These are phyloP conservation scores for Wickerhamiella kazuoi DNA, from an alignment of 805 yeast species.

Conservation along the genomic window DNA sequence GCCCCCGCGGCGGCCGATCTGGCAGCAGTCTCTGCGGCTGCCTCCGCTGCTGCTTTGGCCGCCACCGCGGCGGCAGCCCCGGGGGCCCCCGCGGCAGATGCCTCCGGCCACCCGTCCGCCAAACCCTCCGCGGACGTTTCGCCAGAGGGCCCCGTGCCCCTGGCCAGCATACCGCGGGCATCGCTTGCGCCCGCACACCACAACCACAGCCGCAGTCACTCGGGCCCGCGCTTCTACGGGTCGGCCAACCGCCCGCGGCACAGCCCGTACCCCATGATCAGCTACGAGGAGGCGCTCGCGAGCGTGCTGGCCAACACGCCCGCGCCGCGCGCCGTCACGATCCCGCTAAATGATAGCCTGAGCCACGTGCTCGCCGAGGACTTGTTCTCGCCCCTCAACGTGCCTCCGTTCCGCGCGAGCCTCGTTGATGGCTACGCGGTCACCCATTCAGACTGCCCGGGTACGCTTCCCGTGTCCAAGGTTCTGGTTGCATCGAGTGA, in stretches of 20 bases:
- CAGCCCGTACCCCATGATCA: slow-evolving; percentile 33
- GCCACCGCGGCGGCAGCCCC: background rate
- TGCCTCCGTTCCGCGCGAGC: slow-evolving; percentile 36
- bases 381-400: slow-evolving; percentile 23
- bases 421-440: slow-evolving; percentile 43
- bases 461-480: slow-evolving; percentile 20
- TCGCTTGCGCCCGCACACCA: background rate
- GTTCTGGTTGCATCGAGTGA: slow-evolving; percentile 11
- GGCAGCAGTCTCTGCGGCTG: background rate
- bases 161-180: background rate
- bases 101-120: background rate
- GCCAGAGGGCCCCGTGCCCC: slow-evolving; percentile 5
- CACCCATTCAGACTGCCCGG: slow-evolving; percentile 29
- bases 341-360: slow-evolving; percentile 19
- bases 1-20: background rate
- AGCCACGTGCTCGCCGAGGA: slow-evolving; percentile 30
- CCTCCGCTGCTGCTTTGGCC: background rate
- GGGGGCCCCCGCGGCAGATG: background rate
- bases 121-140: slow-evolving; percentile 8
- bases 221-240: slow-evolving; percentile 24
- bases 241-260: slow-evolving; percentile 30
- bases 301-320: slow-evolving; percentile 24
- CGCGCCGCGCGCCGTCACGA: slow-evolving; percentile 11
- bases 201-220: slow-evolving; percentile 8
- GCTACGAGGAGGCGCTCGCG: slow-evolving; percentile 26